Base-by-base conservation (phyloP, 192 early-diverging fungal genomes). In the Coemansia sp. region DNA sequence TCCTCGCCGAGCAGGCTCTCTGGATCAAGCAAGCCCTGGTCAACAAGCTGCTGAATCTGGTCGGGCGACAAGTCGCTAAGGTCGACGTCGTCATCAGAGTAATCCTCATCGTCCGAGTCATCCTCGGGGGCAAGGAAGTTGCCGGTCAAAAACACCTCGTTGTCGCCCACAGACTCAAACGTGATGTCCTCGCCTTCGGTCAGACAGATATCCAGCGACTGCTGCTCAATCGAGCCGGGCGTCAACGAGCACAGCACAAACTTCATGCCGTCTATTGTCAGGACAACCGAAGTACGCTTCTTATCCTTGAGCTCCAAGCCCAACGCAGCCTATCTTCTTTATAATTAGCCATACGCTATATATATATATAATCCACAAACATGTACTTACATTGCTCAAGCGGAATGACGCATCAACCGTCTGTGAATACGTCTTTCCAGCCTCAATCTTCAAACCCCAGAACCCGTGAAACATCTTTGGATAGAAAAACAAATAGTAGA, bases 191-290 rank as follows among this genome's bases (percentile, higher is more conserved):
- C 90, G 50, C 87, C 87, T 50, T 93, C 89, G 28, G 79, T 80
- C 47, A 89, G 83, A 17, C 62, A 61, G 17, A 88, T 47, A 34
- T 89, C 84, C 48, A 97, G 67, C 1, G 53, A 28, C 75, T 91
- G 87, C 71, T 93, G 89, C 60, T 97, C 89, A 41, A 82, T 77
- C 58, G 83, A 75, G 42, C 85, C 91, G 10, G 88, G 82, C 11
- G 81, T 87, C 62, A 97, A 66, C 18, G 90, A 85, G 75, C 93
- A 94, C 40, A 95, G 79, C 2, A 86, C 83, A 76, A 88, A 93
- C 14, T 80, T 75, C 62, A 84, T 83, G 32, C 84, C 80, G 45
- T 91, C 83, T 31, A 87, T 82, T 5, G 79, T 85, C 53, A 94
- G 71, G 15, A 78, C 56, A 21, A 97, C 70, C 45, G 84, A 85